These are phyloP conservation scores for Salix caprea DNA, from an alignment of 345 rosid genomes.

Conservation along the genomic window DNA sequence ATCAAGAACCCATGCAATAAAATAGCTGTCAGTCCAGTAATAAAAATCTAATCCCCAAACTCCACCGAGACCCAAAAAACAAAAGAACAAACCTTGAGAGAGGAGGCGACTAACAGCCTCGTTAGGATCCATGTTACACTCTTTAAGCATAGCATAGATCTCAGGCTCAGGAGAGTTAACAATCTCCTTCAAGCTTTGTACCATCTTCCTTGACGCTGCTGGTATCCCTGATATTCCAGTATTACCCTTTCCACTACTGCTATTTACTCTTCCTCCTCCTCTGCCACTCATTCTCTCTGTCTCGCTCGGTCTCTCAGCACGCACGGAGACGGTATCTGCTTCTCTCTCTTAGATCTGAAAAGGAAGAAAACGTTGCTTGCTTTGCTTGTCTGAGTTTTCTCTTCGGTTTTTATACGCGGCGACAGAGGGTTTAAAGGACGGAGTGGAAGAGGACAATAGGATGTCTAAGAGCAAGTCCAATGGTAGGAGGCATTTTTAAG, in stretches of 20 bases:
- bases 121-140: slow-evolving; percentile 98
- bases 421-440: not conserved
- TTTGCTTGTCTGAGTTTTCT: not conserved
- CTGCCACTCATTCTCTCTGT: slow-evolving; percentile 44
- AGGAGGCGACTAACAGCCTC: slow-evolving; percentile 95
- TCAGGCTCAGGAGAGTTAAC: slow-evolving; percentile 87
- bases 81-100: slow-evolving; percentile 58
- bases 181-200: slow-evolving; percentile 90
- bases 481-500: no score
- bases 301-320: slow-evolving; percentile 12
- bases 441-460: not conserved
- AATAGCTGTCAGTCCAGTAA: no score
- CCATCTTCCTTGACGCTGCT: slow-evolving; percentile 70
- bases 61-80: not conserved
- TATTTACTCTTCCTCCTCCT: slow-evolving; percentile 45
- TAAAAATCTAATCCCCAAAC: not conserved
- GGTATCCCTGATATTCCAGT: slow-evolving; percentile 68
- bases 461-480: not conserved
- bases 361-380: not conserved
- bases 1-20: not conserved
- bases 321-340: not conserved
- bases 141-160: slow-evolving; percentile 96
- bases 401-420: not conserved
- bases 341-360: slow-evolving; percentile 19
- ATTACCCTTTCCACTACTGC: slow-evolving; percentile 37